Percentiles rank a stretch among this genome's conserved stretches.
These are phyloP conservation scores for Hortiboletus flavorubellus DNA, from an alignment of 768 basidiomycete genomes.

Conservation along the genomic window DNA sequence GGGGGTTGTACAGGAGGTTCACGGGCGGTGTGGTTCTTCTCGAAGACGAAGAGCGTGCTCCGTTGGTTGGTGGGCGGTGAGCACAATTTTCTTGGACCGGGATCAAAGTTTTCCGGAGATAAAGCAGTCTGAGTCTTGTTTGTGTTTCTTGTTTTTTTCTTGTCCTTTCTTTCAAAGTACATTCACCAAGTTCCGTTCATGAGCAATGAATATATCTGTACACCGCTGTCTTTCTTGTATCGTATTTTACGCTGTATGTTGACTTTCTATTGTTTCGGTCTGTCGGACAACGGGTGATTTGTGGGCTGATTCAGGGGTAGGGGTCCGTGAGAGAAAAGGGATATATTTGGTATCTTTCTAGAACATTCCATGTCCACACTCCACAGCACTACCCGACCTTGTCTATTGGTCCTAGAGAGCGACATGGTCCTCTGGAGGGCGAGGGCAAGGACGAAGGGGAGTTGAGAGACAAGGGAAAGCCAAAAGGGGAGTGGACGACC, in stretches of 20 bases:
- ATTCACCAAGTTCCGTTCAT: not conserved
- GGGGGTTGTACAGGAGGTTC: conserved; percentile 47
- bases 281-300: not conserved
- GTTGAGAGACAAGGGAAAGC: not conserved
- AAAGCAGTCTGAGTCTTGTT: not conserved
- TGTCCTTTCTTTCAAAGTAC: not conserved
- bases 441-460: not conserved
- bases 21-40: conserved; percentile 55
- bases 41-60: conserved; percentile 84
- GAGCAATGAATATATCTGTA: conserved; percentile 4
- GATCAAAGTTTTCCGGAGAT: not conserved
- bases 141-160: not conserved
- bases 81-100: not conserved
- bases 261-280: not conserved
- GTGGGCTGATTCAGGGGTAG: conserved; percentile 3
- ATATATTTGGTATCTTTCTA: conserved; percentile 23
- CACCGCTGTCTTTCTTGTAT: conserved; percentile 2
- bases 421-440: not conserved
- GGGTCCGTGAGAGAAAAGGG: conserved; percentile 9
- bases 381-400: not conserved
- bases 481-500: not conserved
- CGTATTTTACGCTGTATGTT: conserved; percentile 1
- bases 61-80: conserved; percentile 54
- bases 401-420: not conserved
- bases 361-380: conserved; percentile 21